A percentile compares a stretch with the other conserved stretches of the same genome.
Evolutionary conservation across 768 basidiomycete species (phyloP).

Genomic region (Leccinum barrowsii): DNA sequence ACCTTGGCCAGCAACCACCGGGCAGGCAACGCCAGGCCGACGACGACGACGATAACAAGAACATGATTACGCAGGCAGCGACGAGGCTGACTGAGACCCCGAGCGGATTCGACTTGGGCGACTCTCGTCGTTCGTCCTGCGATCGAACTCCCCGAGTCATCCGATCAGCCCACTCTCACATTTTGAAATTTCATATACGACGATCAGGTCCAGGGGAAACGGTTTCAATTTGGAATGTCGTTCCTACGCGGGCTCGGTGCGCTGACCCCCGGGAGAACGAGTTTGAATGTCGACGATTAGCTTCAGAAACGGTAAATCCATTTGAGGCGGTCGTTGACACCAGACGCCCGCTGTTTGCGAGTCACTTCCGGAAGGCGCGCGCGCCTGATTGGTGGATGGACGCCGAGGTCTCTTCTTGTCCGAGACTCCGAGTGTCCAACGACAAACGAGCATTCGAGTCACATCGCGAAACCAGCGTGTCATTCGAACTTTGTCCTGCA

Average conservation of each 20-base stretch:
- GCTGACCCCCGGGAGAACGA: background rate
- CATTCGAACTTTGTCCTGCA: background rate
- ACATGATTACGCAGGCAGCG: background rate
- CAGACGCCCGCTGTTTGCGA: background rate
- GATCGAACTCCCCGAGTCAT: background rate
- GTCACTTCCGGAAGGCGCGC: background rate
- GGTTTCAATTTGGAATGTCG: background rate
- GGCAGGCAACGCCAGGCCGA: background rate
- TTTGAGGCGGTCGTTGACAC: background rate
- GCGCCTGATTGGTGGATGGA: background rate
- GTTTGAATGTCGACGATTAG: background rate
- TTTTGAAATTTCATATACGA: background rate
- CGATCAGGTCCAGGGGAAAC: background rate
- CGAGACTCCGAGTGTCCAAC: background rate
- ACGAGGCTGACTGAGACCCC: background rate
- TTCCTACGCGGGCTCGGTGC: background rate
- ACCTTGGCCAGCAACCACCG: background rate
- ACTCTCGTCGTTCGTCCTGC: background rate
- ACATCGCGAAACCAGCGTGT: too few relatives aligned
- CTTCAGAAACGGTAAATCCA: background rate
- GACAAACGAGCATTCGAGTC: background rate
- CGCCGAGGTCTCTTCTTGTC: background rate
- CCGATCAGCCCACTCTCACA: background rate
- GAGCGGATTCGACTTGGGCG: background rate
- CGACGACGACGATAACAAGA: background rate